Conservation (phyloP, 2,329 filamentous ascomycete genomes). For the Hansfordia pulvinata region DNA sequence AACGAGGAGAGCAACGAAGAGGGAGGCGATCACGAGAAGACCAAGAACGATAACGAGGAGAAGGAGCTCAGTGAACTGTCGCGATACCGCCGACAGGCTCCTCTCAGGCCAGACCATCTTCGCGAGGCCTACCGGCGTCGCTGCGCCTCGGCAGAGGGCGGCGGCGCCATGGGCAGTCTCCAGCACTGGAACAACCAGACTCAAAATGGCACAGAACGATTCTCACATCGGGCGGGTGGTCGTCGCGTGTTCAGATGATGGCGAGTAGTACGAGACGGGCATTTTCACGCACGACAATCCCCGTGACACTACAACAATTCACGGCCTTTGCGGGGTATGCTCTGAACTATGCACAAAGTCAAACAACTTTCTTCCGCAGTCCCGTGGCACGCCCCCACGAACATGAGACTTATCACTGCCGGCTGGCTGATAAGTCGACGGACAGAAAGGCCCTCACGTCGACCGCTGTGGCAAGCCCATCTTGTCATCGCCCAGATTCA, state of each 20-base stretch:
- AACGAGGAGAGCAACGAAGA: slow-evolving; percentile 17
- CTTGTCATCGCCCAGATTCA: too few relatives aligned
- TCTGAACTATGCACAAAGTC: too few relatives aligned
- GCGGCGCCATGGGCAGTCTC: slow-evolving; percentile 42
- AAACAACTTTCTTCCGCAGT: too few relatives aligned
- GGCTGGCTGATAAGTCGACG: too few relatives aligned
- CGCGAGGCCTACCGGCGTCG: slow-evolving; percentile 60
- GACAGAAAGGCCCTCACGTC: too few relatives aligned
- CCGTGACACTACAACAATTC: too few relatives aligned
- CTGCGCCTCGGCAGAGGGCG: slow-evolving; percentile 47
- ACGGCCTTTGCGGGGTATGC: too few relatives aligned
- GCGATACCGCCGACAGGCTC: slow-evolving; percentile 30
- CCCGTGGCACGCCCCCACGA: too few relatives aligned
- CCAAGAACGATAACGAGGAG: slow-evolving; percentile 9
- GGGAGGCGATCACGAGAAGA: slow-evolving; percentile 12
- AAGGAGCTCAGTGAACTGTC: slow-evolving; percentile 19
- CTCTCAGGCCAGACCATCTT: slow-evolving; percentile 61
- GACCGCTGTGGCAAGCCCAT: too few relatives aligned
- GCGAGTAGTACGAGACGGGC: too few relatives aligned
- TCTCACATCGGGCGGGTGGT: slow-evolving; percentile 36
- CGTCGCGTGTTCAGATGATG: slow-evolving; percentile 39
- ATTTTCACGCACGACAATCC: too few relatives aligned
- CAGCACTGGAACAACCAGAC: slow-evolving; percentile 49
- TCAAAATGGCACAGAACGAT: slow-evolving; percentile 44
- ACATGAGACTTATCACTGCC: too few relatives aligned